Conservation (phyloP, 2,329 filamentous ascomycete genomes). For the Colletotrichum lentis region DNA sequence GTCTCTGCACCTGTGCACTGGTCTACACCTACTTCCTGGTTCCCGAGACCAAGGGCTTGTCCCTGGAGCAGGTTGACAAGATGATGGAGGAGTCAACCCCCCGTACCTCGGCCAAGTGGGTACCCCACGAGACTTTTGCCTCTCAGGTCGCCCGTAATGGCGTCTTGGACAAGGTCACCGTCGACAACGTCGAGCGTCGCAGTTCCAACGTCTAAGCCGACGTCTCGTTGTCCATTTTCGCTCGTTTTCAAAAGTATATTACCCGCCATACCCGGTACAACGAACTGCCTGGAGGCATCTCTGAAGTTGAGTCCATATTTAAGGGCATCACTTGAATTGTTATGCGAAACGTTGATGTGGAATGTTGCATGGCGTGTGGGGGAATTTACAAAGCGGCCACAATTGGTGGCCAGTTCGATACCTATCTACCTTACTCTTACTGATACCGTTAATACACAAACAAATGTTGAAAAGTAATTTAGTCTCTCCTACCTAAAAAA, state of each 20-base stretch:
- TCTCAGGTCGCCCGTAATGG: slow-evolving; percentile 52
- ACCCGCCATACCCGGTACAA: slow-evolving; percentile 6
- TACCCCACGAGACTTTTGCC: slow-evolving; percentile 74
- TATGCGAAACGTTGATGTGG: slow-evolving; percentile 35
- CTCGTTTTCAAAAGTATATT: slow-evolving; percentile 28
- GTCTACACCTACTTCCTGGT: slow-evolving; percentile 78
- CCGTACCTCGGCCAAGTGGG: slow-evolving; percentile 79
- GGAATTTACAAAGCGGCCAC: slow-evolving; percentile 16
- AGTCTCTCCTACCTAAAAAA: background rate
- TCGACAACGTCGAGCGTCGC: slow-evolving; percentile 45
- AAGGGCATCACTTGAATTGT: slow-evolving; percentile 19
- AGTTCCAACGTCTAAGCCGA: slow-evolving; percentile 46
- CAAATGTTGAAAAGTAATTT: background rate
- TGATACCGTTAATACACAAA: slow-evolving; percentile 23
- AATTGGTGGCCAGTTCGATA: slow-evolving; percentile 22
- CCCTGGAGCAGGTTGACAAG: slow-evolving; percentile 81
- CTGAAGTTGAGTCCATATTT: slow-evolving; percentile 8
- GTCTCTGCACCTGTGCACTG: slow-evolving; percentile 67
- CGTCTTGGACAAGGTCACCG: slow-evolving; percentile 44
- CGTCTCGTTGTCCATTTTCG: slow-evolving; percentile 43
- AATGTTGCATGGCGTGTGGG: slow-evolving; percentile 33
- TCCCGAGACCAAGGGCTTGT: slow-evolving; percentile 78
- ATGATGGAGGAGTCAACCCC: slow-evolving; percentile 90
- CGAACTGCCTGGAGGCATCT: slow-evolving; percentile 15
- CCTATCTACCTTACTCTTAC: background rate